phyloP scores from a whole-genome alignment of 768 basidiomycete genomes.

The Hypholoma fasciculare region DNA sequence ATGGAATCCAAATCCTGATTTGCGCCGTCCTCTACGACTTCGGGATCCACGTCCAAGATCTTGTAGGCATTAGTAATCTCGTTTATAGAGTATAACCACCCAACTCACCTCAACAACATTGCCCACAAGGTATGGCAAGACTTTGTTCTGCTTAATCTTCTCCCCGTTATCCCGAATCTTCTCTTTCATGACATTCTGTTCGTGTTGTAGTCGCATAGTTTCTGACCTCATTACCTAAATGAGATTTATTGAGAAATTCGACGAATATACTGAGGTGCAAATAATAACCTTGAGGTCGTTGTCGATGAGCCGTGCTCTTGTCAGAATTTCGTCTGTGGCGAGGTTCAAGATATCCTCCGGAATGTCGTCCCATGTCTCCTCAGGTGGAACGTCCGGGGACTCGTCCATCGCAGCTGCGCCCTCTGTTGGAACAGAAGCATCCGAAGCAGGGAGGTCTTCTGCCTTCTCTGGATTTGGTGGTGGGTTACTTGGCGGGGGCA shows the following conservation, averaged over 20 bases:
- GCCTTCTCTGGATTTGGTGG: slow-evolving; percentile 54
- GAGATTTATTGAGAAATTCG: background rate
- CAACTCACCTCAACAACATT: slow-evolving; percentile 91
- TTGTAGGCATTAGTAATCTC: slow-evolving; percentile 29
- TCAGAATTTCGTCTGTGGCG: slow-evolving; percentile 83
- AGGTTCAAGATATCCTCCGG: slow-evolving; percentile 83
- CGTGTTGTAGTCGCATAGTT: slow-evolving; percentile 87
- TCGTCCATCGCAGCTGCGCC: slow-evolving; percentile 61
- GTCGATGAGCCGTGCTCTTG: slow-evolving; percentile 90
- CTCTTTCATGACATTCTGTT: slow-evolving; percentile 96
- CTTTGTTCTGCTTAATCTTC: slow-evolving; percentile 99
- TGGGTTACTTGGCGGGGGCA: slow-evolving; percentile 53
- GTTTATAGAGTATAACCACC: background rate
- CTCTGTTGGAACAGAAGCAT: slow-evolving; percentile 31
- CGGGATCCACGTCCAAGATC: slow-evolving; percentile 94
- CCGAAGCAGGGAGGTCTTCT: slow-evolving; percentile 35
- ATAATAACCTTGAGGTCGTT: slow-evolving; percentile 87
- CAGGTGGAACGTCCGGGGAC: slow-evolving; percentile 63
- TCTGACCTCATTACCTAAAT: slow-evolving; percentile 96
- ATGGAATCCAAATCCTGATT: slow-evolving; percentile 94
- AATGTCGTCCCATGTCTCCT: slow-evolving; percentile 90
- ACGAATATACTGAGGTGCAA: background rate
- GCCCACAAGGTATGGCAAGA: slow-evolving; percentile 94
- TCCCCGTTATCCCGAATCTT: slow-evolving; percentile 98
- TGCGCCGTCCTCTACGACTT: slow-evolving; percentile 93